These are phyloP conservation scores for Termitomyces sp. DNA, from an alignment of 768 basidiomycete genomes.

Conservation along the genomic window DNA sequence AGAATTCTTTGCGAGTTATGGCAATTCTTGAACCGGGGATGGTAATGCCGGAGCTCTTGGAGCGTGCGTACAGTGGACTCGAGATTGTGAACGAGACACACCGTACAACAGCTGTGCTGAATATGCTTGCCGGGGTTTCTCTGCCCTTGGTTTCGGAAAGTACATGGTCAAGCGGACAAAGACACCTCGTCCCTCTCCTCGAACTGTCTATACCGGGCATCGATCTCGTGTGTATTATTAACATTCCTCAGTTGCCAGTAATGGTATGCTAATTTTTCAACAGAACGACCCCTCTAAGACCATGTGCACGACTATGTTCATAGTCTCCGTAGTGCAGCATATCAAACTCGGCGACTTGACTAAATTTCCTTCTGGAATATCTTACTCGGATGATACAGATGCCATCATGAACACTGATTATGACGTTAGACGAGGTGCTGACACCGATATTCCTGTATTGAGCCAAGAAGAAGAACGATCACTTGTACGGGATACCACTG, in stretches of 20 bases:
- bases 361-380: constrained; percentile 48
- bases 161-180: constrained; percentile 82
- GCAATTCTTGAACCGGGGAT: constrained; percentile 76
- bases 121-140: constrained; percentile 73
- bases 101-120: constrained; percentile 86
- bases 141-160: constrained; percentile 72
- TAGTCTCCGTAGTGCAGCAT: constrained; percentile 65
- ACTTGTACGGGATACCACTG: constrained; percentile 71
- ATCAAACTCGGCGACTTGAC: constrained; percentile 77
- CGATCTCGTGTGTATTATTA: constrained; percentile 55
- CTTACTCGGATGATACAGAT: constrained; percentile 48
- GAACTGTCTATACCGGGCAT: constrained; percentile 90
- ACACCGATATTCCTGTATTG: constrained; percentile 29
- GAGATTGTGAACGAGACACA: constrained; percentile 95
- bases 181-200: constrained; percentile 81
- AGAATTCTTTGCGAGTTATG: constrained; percentile 72
- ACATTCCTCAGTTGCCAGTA: not conserved
- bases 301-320: constrained; percentile 74
- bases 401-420: constrained; percentile 46
- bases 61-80: constrained; percentile 87
- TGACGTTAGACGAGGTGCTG: constrained; percentile 42
- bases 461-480: constrained; percentile 65
- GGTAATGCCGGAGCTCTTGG: constrained; percentile 87
- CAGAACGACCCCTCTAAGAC: constrained; percentile 83
- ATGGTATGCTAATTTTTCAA: constrained; percentile 1